Percentiles rank a stretch among this genome's conserved stretches.
Conservation (phyloP, 495 filamentous ascomycete genomes). For the Annulohypoxylon nitens region DNA sequence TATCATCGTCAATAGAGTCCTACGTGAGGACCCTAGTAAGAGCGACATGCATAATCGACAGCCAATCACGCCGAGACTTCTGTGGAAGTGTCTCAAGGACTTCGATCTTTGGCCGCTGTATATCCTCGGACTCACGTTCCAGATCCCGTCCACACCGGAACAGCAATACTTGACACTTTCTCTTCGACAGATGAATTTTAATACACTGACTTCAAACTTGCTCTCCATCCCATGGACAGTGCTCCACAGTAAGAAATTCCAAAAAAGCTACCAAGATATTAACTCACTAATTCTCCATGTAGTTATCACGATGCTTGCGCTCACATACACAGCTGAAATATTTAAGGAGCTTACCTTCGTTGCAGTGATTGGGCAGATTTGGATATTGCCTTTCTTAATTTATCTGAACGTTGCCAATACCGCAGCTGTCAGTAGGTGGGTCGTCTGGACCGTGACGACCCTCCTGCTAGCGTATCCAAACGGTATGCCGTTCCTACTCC, state of each 20-base stretch:
- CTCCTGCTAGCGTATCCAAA: slow-evolving; percentile 70
- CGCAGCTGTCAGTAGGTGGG: slow-evolving; percentile 61
- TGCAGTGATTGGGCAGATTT: slow-evolving; percentile 61
- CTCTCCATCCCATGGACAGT: slow-evolving; percentile 54
- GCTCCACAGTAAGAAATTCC: slow-evolving; percentile 48
- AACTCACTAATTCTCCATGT: slow-evolving; percentile 16
- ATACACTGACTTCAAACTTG: slow-evolving; percentile 74
- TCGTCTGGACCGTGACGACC: slow-evolving; percentile 66
- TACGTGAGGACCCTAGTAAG: slow-evolving; percentile 79
- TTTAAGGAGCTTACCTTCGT: slow-evolving; percentile 61
- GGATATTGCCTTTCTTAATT: slow-evolving; percentile 67
- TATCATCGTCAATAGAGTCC: slow-evolving; percentile 78
- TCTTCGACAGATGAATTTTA: slow-evolving; percentile 71
- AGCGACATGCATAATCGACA: slow-evolving; percentile 72
- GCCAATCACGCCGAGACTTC: slow-evolving; percentile 68
- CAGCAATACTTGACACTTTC: slow-evolving; percentile 74
- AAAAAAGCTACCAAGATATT: slow-evolving; percentile 1
- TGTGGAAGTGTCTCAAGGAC: slow-evolving; percentile 74
- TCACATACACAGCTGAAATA: slow-evolving; percentile 64
- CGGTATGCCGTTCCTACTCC: slow-evolving; percentile 53
- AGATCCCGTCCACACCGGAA: slow-evolving; percentile 69
- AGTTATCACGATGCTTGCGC: slow-evolving; percentile 58
- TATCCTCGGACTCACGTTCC: slow-evolving; percentile 71
- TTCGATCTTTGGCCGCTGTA: slow-evolving; percentile 84
- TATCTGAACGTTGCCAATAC: slow-evolving; percentile 63